phyloP scores from a whole-genome alignment of 805 yeast genomes.

The Ogataea thermomethanolica region DNA sequence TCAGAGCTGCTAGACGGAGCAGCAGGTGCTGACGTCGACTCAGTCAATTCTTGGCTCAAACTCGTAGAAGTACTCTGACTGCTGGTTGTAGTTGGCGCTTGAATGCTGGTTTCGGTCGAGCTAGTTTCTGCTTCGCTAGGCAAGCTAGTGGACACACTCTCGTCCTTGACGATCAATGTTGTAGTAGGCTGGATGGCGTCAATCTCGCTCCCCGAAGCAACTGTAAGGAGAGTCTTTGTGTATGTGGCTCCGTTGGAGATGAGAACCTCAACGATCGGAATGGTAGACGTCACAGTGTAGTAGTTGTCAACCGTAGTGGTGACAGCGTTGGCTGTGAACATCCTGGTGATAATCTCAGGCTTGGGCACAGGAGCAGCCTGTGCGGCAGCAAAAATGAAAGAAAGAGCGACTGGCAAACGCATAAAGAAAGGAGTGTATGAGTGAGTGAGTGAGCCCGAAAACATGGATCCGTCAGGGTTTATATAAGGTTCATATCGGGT shows the following conservation, averaged over 20 bases:
- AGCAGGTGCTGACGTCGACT: constrained; percentile 14
- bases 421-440: constrained; percentile 4
- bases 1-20: constrained; percentile 12
- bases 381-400: constrained; percentile 5
- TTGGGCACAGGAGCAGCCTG: constrained; percentile 24
- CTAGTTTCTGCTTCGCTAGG: constrained; percentile 6
- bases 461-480: background rate
- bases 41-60: constrained; percentile 19
- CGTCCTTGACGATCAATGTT: constrained; percentile 17
- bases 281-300: constrained; percentile 45
- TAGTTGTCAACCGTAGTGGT: constrained; percentile 31
- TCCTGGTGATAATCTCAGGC: constrained; percentile 25
- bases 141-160: constrained; percentile 5
- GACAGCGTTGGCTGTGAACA: constrained; percentile 32
- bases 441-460: constrained; percentile 1
- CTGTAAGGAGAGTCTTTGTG: constrained; percentile 43
- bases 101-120: constrained; percentile 6
- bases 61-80: constrained; percentile 17
- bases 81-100: constrained; percentile 18
- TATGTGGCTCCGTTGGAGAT: constrained; percentile 50
- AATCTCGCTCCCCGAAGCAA: constrained; percentile 30
- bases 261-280: constrained; percentile 51
- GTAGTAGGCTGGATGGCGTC: constrained; percentile 16
- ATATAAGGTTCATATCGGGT: background rate
- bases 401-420: constrained; percentile 11